Conservation (phyloP, 495 filamentous ascomycete genomes). For the Xylona heveae region DNA sequence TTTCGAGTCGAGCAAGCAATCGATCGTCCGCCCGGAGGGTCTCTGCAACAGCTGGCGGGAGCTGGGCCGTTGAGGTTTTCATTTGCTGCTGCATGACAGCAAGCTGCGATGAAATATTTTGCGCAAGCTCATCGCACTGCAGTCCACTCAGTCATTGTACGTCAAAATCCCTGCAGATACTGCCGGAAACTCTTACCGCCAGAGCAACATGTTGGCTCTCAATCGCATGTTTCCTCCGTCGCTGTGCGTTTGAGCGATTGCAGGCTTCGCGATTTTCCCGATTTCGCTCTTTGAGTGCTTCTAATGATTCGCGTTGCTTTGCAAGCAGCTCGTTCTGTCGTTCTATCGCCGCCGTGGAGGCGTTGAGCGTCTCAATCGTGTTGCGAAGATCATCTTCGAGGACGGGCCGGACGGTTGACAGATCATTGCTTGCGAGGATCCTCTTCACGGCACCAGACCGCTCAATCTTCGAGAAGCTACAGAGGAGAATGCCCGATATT, state of each 20-base stretch:
- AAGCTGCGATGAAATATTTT: constrained; percentile 1
- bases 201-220: constrained; percentile 3
- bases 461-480: constrained; percentile 11
- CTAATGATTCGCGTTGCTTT: constrained; percentile 1
- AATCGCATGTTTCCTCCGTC: constrained; percentile 1
- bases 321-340: not conserved
- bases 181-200: constrained; percentile 1
- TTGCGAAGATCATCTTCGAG: constrained; percentile 7
- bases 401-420: constrained; percentile 8
- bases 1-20: not conserved
- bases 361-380: constrained; percentile 7
- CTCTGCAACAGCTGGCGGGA: not conserved
- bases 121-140: constrained; percentile 2
- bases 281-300: not conserved
- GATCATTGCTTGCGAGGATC: constrained; percentile 6
- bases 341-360: constrained; percentile 4
- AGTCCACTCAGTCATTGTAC: too few species aligned
- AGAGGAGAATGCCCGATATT: not conserved
- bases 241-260: not conserved
- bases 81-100: constrained; percentile 1
- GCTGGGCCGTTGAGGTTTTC: not conserved
- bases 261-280: not conserved
- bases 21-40: constrained; percentile 1
- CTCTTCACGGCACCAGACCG: constrained; percentile 9
- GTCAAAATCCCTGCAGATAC: too few species aligned